These are phyloP conservation scores for Leishmania arabica DNA, from an alignment of 208 protist species.

Conservation along the genomic window DNA sequence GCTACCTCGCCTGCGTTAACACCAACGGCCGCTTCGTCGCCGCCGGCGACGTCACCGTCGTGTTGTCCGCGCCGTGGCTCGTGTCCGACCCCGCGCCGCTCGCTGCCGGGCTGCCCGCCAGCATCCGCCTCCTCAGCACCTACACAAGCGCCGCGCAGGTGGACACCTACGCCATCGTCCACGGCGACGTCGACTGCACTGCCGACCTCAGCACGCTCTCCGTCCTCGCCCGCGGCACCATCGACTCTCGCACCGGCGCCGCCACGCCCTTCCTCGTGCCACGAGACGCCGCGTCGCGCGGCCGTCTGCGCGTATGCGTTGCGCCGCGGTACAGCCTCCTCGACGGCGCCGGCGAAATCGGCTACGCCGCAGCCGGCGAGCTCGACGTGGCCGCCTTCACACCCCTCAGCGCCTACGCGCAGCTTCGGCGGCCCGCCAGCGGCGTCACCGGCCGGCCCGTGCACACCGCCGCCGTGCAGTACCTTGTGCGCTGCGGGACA, in stretches of 20 bases:
- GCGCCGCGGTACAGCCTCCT: conserved; percentile 12
- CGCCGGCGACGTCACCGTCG: neutral
- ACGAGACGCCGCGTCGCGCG: neutral
- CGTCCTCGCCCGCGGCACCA: conserved; percentile 32
- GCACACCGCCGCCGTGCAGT: conserved; percentile 27
- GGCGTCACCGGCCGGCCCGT: conserved; percentile 39
- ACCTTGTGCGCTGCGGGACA: conserved; percentile 40
- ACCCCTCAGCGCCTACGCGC: neutral
- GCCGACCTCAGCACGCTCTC: neutral
- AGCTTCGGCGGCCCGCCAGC: conserved; percentile 22
- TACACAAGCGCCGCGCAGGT: conserved; percentile 7
- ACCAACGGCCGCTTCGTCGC: neutral
- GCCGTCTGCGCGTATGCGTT: conserved; percentile 32
- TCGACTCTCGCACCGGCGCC: conserved; percentile 25
- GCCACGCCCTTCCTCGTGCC: conserved; percentile 32
- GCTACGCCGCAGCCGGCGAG: conserved; percentile 28
- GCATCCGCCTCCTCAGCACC: neutral
- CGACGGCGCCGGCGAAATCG: conserved; percentile 17
- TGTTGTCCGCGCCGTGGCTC: neutral
- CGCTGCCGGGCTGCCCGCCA: neutral
- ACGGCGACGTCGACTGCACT: neutral
- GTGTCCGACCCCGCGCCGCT: conserved; percentile 1
- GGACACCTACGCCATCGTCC: neutral
- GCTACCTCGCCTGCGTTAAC: conserved; percentile 5
- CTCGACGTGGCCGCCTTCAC: neutral